A percentile compares a stretch with the other conserved stretches of the same genome.
Evolutionary conservation across 371 early-diverging fungal species (phyloP).

Genomic region (Encephalitozoon hellem): DNA sequence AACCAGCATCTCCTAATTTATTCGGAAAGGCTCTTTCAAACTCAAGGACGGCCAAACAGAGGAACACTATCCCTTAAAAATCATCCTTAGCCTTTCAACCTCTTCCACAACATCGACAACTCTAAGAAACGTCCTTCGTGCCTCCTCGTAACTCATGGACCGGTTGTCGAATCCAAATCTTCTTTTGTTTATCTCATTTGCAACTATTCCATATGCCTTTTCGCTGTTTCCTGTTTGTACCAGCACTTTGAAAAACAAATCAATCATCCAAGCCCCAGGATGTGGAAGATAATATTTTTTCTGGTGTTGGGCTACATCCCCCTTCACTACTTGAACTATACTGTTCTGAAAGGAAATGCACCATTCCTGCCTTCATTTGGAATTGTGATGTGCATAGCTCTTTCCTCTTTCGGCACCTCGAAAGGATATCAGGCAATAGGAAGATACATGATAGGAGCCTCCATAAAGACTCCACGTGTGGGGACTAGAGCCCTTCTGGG

Average conservation of each 20-base stretch:
- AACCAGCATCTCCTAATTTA: background rate
- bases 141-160: background rate
- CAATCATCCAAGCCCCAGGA: slow-evolving; percentile 4
- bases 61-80: background rate
- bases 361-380: slow-evolving; percentile 47
- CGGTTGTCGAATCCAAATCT: background rate
- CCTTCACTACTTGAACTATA: background rate
- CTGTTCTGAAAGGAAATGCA: background rate
- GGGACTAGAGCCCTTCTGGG: slow-evolving; percentile 58
- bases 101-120: background rate
- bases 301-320: background rate
- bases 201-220: background rate
- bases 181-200: slow-evolving; percentile 21
- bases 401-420: slow-evolving; percentile 55
- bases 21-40: background rate
- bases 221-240: background rate
- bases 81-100: background rate
- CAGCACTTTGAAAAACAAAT: slow-evolving; percentile 24
- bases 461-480: slow-evolving; percentile 53
- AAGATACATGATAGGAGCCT: slow-evolving; percentile 56
- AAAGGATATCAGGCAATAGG: slow-evolving; percentile 52
- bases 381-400: slow-evolving; percentile 49
- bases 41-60: background rate
- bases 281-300: background rate
- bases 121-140: background rate